Conservation (phyloP, 116 monocot species). For the Trichopus zeylanicus region DNA sequence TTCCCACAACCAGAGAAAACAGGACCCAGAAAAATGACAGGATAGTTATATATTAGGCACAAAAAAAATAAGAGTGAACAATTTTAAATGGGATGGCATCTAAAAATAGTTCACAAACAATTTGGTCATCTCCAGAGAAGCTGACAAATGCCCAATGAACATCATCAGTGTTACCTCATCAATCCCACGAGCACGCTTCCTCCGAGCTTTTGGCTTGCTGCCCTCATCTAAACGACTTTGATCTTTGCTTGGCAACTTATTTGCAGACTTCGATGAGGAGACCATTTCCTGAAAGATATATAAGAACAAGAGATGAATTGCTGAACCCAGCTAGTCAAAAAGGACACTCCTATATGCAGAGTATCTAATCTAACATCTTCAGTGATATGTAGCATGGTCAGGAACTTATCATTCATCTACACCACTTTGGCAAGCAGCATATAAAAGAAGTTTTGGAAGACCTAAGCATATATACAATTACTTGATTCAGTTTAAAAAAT, state of each 20-base stretch:
- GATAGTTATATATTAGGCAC: not conserved
- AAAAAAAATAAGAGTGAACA: not conserved
- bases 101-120: not conserved
- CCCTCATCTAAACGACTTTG: slow-evolving; percentile 7
- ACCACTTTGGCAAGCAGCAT: not conserved
- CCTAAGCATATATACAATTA: too few species aligned
- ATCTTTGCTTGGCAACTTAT: slow-evolving; percentile 9
- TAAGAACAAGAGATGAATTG: not conserved
- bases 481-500: too few species aligned
- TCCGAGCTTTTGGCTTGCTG: slow-evolving; percentile 8
- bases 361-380: not conserved
- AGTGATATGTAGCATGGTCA: not conserved
- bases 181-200: slow-evolving; percentile 12
- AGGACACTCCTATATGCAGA: not conserved
- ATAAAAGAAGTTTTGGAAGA: too few species aligned
- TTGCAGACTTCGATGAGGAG: slow-evolving; percentile 1
- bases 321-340: not conserved
- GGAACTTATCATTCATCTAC: not conserved
- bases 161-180: slow-evolving; percentile 12
- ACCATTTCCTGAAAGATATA: slow-evolving; percentile 19
- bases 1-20: not conserved
- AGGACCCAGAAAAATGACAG: not conserved
- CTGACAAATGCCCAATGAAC: too few species aligned
- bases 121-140: too few species aligned
- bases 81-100: not conserved